Conservation (phyloP, 2,329 filamentous ascomycete genomes). For the Coleophoma eucalyptorum region DNA sequence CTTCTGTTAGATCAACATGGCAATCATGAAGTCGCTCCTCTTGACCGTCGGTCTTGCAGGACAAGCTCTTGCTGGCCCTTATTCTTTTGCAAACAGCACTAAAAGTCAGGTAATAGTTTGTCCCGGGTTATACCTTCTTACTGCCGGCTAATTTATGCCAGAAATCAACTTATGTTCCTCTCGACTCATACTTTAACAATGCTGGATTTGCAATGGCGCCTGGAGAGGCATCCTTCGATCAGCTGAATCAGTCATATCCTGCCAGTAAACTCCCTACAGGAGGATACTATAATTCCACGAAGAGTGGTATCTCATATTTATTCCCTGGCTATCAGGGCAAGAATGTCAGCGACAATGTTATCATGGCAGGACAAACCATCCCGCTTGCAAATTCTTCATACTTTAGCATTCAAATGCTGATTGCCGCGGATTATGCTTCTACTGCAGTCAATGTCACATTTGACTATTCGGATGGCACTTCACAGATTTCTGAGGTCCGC, state of each 20-base stretch:
- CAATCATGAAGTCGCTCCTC: background rate
- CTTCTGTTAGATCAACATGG: background rate
- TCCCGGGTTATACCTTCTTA: background rate
- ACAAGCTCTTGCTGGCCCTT: background rate
- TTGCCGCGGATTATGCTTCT: conserved; percentile 35
- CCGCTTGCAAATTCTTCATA: conserved; percentile 27
- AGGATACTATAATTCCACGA: conserved; percentile 32
- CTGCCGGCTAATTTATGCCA: background rate
- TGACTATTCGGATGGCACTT: conserved; percentile 36
- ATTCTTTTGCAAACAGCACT: background rate
- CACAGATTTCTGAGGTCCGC: conserved; percentile 36
- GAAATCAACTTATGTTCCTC: conserved; percentile 17
- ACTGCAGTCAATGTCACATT: conserved; percentile 37
- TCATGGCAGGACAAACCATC: conserved; percentile 37
- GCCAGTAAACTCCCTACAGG: conserved; percentile 24
- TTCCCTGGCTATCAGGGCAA: conserved; percentile 38
- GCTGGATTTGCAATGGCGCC: conserved; percentile 40
- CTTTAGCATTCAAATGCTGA: conserved; percentile 39
- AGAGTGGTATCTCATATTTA: conserved; percentile 36
- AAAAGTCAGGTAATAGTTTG: background rate
- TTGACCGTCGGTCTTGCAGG: background rate
- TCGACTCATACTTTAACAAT: conserved; percentile 39
- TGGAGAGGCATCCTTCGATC: conserved; percentile 42
- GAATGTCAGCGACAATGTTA: conserved; percentile 35
- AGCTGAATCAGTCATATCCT: conserved; percentile 37